Conservation (phyloP, 495 filamentous ascomycete genomes). For the Aspergillus bridgeri region DNA sequence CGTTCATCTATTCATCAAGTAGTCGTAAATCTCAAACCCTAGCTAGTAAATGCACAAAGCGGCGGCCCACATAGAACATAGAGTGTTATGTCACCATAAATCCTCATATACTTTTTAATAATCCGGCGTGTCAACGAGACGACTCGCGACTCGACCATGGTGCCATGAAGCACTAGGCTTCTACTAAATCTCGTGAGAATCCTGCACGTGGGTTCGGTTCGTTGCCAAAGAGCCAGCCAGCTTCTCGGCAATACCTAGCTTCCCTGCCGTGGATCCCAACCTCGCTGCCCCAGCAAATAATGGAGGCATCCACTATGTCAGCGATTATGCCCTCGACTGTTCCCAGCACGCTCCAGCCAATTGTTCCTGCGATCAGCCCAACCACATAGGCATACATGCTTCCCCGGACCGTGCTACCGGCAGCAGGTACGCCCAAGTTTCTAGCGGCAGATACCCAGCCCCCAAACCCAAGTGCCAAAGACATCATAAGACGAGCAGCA, state of each 20-base stretch:
- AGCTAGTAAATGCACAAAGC: not conserved
- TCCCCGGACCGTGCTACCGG: constrained; percentile 59
- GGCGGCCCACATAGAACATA: not conserved
- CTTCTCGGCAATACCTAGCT: constrained; percentile 81
- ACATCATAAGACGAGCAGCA: constrained; percentile 85
- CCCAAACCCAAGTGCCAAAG: constrained; percentile 84
- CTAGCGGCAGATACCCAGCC: constrained; percentile 94
- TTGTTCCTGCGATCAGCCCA: constrained; percentile 83
- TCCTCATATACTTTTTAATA: too few relatives aligned
- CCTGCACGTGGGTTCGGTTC: constrained; percentile 1
- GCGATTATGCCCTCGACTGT: constrained; percentile 91
- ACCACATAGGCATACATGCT: constrained; percentile 95
- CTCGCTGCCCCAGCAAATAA: constrained; percentile 94
- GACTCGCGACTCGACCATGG: too few relatives aligned
- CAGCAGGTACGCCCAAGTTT: constrained; percentile 55
- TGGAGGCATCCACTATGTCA: constrained; percentile 85
- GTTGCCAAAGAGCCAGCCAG: constrained; percentile 75
- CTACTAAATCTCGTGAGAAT: constrained; percentile 3
- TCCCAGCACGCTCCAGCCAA: constrained; percentile 94
- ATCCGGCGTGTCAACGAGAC: too few relatives aligned
- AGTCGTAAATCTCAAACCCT: not conserved
- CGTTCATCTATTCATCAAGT: not conserved
- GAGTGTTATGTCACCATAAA: too few relatives aligned
- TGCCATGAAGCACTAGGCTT: not conserved
- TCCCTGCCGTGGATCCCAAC: constrained; percentile 64